Base-by-base conservation (phyloP, 176 grass and related monocot genomes). In the Rhynchospora tenuis region DNA sequence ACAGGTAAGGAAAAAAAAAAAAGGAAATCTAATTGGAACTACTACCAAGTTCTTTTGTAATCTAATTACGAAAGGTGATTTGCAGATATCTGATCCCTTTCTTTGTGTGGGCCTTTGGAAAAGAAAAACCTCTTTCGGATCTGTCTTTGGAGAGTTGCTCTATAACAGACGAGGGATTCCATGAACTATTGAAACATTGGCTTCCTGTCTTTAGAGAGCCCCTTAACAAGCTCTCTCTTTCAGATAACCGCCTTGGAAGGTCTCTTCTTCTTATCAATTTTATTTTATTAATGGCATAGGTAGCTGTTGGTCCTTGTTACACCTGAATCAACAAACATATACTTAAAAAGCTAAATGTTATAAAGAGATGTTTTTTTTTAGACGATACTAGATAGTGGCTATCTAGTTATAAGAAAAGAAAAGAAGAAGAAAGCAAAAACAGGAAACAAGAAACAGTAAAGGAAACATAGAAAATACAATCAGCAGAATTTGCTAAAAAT, bases 191-290 rank as follows among this genome's bases (percentile, higher is more conserved):
- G 51, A 44, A 16, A 67, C 85, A 86, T 47, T 91, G 89, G 88
- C 86, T 98, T 50, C 58, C 86, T 69, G 45, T 83, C 55, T 54
- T 57, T 45, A 90, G 86, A 23, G 77, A 90, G 80, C 91, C 91
- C 76, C 81, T 94, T 31, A 89, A 89, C 78, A 86, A 86, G 73
- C 85, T 98, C 16, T 95, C 89, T 70, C 51, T 98, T 74, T 92
- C 89, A 74, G 93, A 98, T 65, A 95, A 95, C 89, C 69, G 73
- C 61, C 85, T 95, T 81, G 96, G 93, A 81, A 91, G 95, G 95
- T 64, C 67, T 69, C 86, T 64, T 23, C 81, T 65, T 84, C 20
- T 26, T 75, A 44, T 45, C 11, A 83, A 5, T 61, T 38, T 58
- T 48, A 84, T 81, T 6, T 63, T 81, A 31, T 58, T 64, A 12